A percentile compares a stretch with the other conserved stretches of the same genome.
Conservation (phyloP, 345 rosid species). For the Toxicodendron radicans region DNA sequence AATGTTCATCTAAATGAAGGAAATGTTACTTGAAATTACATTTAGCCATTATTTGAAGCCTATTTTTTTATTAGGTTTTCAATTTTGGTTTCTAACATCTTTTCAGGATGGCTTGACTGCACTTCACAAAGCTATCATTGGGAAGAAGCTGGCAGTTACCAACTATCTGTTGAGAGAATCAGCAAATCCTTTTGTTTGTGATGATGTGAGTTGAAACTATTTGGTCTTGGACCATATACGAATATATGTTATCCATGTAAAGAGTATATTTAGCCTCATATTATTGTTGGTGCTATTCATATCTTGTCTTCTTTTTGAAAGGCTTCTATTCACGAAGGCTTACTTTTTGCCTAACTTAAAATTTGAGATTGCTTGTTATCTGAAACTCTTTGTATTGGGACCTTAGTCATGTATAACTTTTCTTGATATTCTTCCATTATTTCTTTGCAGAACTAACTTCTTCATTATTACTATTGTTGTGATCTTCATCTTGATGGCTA, state of each 20-base stretch:
- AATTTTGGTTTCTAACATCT: conserved; percentile 5
- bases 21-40: not conserved
- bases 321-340: not conserved
- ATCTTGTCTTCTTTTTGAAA: not conserved
- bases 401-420: not conserved
- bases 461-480: not conserved
- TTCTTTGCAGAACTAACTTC: not conserved
- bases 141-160: conserved; percentile 81
- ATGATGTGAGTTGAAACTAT: conserved; percentile 49
- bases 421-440: not conserved
- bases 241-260: not conserved
- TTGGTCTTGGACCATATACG: conserved; percentile 1
- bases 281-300: not conserved
- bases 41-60: not conserved
- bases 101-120: conserved; percentile 82
- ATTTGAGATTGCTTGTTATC: not conserved
- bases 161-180: conserved; percentile 90
- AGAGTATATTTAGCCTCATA: not conserved
- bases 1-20: not conserved
- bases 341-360: not conserved
- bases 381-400: not conserved
- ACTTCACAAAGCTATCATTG: conserved; percentile 75
- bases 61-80: not conserved
- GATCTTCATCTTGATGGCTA: not conserved
- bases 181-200: conserved; percentile 77